These are phyloP conservation scores for Hypoxylon perforatum DNA, from an alignment of 495 filamentous ascomycete species.

Conservation along the genomic window DNA sequence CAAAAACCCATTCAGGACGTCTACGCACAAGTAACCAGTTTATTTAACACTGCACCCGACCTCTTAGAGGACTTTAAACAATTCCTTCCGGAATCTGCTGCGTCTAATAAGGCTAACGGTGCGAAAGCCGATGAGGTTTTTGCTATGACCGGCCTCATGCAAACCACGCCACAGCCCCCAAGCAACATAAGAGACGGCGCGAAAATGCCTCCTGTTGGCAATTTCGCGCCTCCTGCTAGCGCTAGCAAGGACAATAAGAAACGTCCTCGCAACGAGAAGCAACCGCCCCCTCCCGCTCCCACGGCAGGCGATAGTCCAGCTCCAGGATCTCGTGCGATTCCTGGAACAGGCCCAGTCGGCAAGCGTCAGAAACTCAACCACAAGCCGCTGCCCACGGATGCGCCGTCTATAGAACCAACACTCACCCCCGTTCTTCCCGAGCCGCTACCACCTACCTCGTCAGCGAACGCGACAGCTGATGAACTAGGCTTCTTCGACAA, in stretches of 20 bases:
- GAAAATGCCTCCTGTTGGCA: conserved; percentile 92
- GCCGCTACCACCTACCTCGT: conserved; percentile 79
- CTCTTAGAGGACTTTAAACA: conserved; percentile 99
- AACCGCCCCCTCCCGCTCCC: conserved; percentile 41
- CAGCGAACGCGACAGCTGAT: conserved; percentile 71
- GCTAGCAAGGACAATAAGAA: conserved; percentile 85
- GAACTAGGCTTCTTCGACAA: conserved; percentile 95
- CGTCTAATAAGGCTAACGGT: conserved; percentile 81
- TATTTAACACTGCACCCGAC: conserved; percentile 95
- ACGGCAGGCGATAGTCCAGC: conserved; percentile 48
- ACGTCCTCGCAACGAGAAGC: conserved; percentile 59
- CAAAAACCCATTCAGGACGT: conserved; percentile 99
- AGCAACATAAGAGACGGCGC: conserved; percentile 59
- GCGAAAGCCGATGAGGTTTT: conserved; percentile 76
- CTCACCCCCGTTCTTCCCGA: conserved; percentile 88
- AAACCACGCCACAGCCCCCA: conserved; percentile 59
- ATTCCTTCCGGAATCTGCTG: conserved; percentile 96
- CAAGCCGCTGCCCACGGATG: conserved; percentile 72
- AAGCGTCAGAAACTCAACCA: conserved; percentile 73
- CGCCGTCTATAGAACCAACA: conserved; percentile 81
- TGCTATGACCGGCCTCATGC: conserved; percentile 56
- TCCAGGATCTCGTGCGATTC: conserved; percentile 48
- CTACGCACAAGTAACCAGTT: conserved; percentile 93
- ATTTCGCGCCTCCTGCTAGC: conserved; percentile 87
- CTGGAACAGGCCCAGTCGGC: conserved; percentile 48